Evolutionary conservation across 73 alveolate species (phyloP).

Genomic region (Paramecium bursaria): DNA sequence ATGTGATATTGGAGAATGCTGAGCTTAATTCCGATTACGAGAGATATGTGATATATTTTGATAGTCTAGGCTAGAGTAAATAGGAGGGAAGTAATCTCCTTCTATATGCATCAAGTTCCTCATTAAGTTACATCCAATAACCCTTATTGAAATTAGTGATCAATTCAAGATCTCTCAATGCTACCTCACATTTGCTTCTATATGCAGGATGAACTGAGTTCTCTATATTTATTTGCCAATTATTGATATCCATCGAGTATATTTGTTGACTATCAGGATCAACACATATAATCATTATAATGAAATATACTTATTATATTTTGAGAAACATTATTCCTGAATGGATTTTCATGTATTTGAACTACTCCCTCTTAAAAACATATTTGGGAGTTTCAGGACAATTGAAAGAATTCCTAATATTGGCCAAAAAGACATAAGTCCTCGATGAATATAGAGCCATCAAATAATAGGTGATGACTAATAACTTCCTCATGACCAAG

Average conservation of each 20-base stretch:
- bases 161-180: no score
- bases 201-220: background rate
- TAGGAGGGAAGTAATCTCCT: conserved; percentile 66
- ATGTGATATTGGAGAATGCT: conserved; percentile 81
- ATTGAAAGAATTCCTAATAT: conserved; percentile 17
- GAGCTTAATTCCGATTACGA: conserved; percentile 72
- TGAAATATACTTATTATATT: conserved; percentile 35
- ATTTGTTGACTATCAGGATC: background rate
- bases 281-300: conserved; percentile 29
- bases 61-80: conserved; percentile 51
- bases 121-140: conserved; percentile 53
- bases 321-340: conserved; percentile 45
- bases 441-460: background rate
- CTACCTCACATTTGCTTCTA: background rate
- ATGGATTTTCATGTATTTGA: conserved; percentile 52
- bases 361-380: conserved; percentile 7
- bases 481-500: conserved; percentile 7
- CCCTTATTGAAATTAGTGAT: no score
- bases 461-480: conserved; percentile 9
- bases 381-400: conserved; percentile 27
- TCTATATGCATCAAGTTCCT: conserved; percentile 44
- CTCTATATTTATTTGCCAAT: background rate
- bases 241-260: background rate
- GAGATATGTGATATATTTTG: conserved; percentile 62
- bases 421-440: conserved; percentile 21